Base-by-base conservation (phyloP, 2,329 filamentous ascomycete genomes). In the Fusarium buharicum region DNA sequence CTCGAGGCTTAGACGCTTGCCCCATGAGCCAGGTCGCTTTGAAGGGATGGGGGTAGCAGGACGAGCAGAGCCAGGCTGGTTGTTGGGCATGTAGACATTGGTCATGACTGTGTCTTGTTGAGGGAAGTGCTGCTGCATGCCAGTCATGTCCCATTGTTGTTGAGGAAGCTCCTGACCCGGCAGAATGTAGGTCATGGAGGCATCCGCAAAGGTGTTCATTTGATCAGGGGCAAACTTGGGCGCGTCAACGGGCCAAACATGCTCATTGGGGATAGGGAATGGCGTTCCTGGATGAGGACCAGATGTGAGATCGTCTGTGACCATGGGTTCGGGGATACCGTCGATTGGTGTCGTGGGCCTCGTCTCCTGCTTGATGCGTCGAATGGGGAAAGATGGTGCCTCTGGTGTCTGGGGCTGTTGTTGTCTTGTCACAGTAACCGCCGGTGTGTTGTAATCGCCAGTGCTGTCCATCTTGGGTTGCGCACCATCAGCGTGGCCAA, bases 281-380 rank as follows among this genome's bases (percentile, higher is more conserved):
- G 77, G 77, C 11, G 77, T 79, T 45, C 76, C 77, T 2, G 77
- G 77, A 57, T 79, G 77, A 56, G 74, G 77, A 3, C 75, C 76
- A 45, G 66, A 59, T 24, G 70, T 68, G 33, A 65, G 53, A 43
- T 77, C 75, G 43, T 77, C 75, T 14, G 62, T 68, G 67, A 78
- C 77, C 60, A 75, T 68, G 1, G 72, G 68, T 41, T 70, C 68
- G 1, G 64, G 60, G 3, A 70, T 70, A 40, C 70, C 69, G 6
- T 67, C 69, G 24, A 70, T 62, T n/a, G 76, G 74, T 22, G 76
- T 78, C 11, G 73, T 67, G 6, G 76, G 76, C 3, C 74, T 69
- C 16, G 76, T 76, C 28, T 72, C 63, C 22, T 74, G 73, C 68
- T 76, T 78, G 38, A 74, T 70, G 14, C 74, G 73, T 47, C 76